Base-by-base conservation (phyloP, 192 early-diverging fungal species). In the Umbelopsis ramanniana region DNA sequence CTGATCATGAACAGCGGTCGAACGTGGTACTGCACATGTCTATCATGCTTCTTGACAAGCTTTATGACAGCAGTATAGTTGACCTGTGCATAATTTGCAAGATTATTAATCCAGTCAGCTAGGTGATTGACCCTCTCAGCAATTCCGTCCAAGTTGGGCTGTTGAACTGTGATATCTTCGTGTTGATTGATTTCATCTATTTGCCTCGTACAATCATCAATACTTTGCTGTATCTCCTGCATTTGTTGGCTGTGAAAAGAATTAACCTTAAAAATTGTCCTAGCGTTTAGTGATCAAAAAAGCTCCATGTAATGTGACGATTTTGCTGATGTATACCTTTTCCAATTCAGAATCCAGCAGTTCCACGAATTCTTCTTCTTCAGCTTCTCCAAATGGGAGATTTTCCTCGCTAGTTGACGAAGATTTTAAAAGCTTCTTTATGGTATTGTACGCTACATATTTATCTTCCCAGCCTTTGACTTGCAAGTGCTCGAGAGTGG, bases 1-100 rank as follows among this genome's bases (percentile, higher is more conserved):
- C 90, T 82, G 78, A 91, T 79, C 83, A 85, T 83, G 81, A 91
- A 90, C 83, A 93, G 74, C 24, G 92, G 86, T 80, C 92, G 83
- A 40, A 97, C 80, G 35, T 84, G 81, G 75, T 88, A 93, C 17
- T 75, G 79, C 14, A 93, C 91, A 77, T 94, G 91, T 78, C 93
- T 85, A 82, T 98, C 95, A 77, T 98, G 97, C 85, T 98, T 98
- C 79, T 98, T 98, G 74, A 98, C 86, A 76, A 97, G 96, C 88
- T 96, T 90, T 55, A 90, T 83, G 70, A 93, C 89, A 43, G 89
- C 92, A 14, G 92, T 89, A 75, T 90, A 93, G 83, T 93, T 93
- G 72, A 91, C 83, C 10, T 91, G 81, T 15, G 88, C 84, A 72
- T 89, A 93, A 76, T 89, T 91, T 68, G 90, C 85, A 50, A 93